Conservation (phyloP, 139 green algal genomes). For the Haematococcus sp. region DNA sequence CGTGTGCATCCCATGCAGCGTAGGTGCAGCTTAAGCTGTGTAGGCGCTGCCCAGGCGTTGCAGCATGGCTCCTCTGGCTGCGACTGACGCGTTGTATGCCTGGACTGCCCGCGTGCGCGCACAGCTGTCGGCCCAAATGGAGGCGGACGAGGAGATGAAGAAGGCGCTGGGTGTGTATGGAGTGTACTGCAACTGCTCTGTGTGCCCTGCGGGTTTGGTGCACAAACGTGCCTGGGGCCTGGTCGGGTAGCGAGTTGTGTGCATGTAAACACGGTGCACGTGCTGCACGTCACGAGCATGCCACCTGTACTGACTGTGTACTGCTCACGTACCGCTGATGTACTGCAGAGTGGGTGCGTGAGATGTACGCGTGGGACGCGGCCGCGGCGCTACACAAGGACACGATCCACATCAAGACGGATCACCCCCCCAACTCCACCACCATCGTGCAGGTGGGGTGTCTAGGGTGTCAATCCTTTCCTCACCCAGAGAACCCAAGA, state of each 20-base stretch:
- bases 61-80: too few species aligned
- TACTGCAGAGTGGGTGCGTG: conserved; percentile 71
- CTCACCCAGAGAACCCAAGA: too few species aligned
- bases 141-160: conserved; percentile 71
- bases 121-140: conserved; percentile 67
- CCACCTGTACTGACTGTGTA: background rate
- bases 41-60: too few species aligned
- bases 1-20: too few species aligned
- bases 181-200: background rate
- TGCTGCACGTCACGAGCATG: too few species aligned
- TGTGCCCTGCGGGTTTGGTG: background rate
- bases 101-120: too few species aligned
- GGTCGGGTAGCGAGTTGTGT: too few species aligned
- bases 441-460: conserved; percentile 48
- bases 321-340: background rate
- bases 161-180: conserved; percentile 62
- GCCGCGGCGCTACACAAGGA: conserved; percentile 42
- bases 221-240: too few species aligned
- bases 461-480: too few species aligned
- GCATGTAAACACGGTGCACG: too few species aligned
- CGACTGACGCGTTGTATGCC: too few species aligned
- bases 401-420: conserved; percentile 36
- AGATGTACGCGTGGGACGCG: conserved; percentile 89
- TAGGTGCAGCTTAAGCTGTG: too few species aligned
- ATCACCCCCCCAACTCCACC: conserved; percentile 40